Evolutionary conservation across 129 eudicot species (phyloP).

Genomic region (Solidago caesia): DNA sequence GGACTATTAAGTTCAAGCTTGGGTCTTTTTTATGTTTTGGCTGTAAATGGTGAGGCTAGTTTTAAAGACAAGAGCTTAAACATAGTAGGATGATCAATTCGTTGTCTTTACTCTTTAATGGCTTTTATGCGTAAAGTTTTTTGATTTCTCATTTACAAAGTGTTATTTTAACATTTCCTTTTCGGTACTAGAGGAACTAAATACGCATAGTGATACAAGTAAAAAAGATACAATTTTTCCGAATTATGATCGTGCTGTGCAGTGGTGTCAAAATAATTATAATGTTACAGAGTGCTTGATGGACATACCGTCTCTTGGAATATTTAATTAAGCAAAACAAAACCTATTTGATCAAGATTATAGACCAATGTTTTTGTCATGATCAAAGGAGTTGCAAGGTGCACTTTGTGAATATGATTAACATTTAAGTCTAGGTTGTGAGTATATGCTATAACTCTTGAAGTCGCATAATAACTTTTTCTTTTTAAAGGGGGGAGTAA

Average conservation of each 20-base stretch:
- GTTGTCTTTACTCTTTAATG: not conserved
- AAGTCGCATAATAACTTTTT: not conserved
- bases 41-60: not conserved
- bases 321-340: not conserved
- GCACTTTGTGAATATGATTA: constrained; percentile 7
- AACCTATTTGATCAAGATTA: not conserved
- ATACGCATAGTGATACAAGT: not conserved
- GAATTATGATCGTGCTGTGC: not conserved
- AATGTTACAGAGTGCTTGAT: not conserved
- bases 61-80: not conserved
- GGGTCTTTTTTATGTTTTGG: not conserved
- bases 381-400: not conserved
- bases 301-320: not conserved
- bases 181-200: not conserved
- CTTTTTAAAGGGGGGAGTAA: not conserved
- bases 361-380: not conserved
- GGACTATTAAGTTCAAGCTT: not conserved
- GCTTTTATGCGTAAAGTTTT: not conserved
- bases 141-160: not conserved
- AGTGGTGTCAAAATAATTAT: not conserved
- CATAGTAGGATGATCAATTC: not conserved
- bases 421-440: not conserved
- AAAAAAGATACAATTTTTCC: not conserved
- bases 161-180: not conserved
- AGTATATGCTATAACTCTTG: not conserved